Percentiles rank a stretch among this genome's conserved stretches.
phyloP scores from a whole-genome alignment of 768 basidiomycete species.

The Mycena vitilis region DNA sequence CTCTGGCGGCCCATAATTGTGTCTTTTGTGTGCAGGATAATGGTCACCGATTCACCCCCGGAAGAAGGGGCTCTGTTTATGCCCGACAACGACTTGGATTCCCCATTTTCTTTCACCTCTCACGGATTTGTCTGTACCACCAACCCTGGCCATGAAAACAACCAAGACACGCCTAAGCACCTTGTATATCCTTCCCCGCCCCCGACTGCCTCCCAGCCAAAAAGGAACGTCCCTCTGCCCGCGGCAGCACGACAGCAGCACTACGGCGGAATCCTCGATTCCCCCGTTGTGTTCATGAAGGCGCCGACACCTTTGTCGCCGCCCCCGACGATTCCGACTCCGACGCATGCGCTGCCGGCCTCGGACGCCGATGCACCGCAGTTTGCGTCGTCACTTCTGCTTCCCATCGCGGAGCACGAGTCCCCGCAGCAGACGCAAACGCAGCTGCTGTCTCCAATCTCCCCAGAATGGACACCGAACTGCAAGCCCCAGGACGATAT shows the following conservation, averaged over 20 bases:
- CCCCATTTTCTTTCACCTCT: slow-evolving; percentile 29
- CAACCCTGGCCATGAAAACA: slow-evolving; percentile 18
- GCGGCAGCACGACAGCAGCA: slow-evolving; percentile 1
- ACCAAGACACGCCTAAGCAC: slow-evolving; percentile 13
- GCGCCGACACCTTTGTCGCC: slow-evolving; percentile 24
- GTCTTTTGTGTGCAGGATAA: slow-evolving; percentile 30
- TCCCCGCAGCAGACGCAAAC: slow-evolving; percentile 1
- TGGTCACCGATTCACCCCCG: slow-evolving; percentile 18
- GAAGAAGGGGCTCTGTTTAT: slow-evolving; percentile 17
- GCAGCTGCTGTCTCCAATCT: slow-evolving; percentile 34
- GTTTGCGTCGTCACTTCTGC: slow-evolving; percentile 13
- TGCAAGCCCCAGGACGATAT: slow-evolving; percentile 15
- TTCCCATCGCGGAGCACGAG: slow-evolving; percentile 30
- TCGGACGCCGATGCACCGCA: slow-evolving; percentile 8
- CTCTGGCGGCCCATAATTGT: slow-evolving; percentile 16
- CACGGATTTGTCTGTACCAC: slow-evolving; percentile 33
- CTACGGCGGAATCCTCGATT: slow-evolving; percentile 33
- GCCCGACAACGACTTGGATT: slow-evolving; percentile 15
- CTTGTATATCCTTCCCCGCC: slow-evolving; percentile 35
- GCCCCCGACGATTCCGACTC: slow-evolving; percentile 30
- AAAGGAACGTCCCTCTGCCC: slow-evolving; percentile 33
- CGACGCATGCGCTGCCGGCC: slow-evolving; percentile 30
- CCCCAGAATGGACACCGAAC: slow-evolving; percentile 31
- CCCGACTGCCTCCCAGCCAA: slow-evolving; percentile 26
- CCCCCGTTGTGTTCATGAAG: slow-evolving; percentile 28